phyloP scores from a whole-genome alignment of 2,329 filamentous ascomycete species.

The Verticillium isaacii region DNA sequence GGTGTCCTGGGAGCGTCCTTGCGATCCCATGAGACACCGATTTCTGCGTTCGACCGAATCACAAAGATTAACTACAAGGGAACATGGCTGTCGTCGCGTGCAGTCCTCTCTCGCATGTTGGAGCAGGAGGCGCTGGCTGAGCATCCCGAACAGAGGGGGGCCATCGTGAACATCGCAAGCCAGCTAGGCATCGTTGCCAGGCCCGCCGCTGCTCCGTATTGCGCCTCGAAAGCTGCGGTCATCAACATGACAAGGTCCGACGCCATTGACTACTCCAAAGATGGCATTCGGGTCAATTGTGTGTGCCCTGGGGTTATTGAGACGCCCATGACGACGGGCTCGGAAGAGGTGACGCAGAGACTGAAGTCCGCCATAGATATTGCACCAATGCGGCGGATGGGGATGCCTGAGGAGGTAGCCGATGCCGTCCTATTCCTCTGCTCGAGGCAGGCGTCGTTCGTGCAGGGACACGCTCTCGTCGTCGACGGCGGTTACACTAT shows the following conservation, averaged over 20 bases:
- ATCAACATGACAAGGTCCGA: constrained; percentile 53
- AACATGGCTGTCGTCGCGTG: constrained; percentile 40
- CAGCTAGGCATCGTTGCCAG: constrained; percentile 45
- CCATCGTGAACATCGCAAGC: constrained; percentile 48
- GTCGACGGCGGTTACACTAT: constrained; percentile 50
- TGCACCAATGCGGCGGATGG: constrained; percentile 47
- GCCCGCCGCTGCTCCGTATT: constrained; percentile 49
- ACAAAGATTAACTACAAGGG: constrained; percentile 52
- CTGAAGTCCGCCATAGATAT: constrained; percentile 37
- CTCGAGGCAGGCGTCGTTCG: constrained; percentile 42
- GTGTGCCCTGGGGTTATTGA: constrained; percentile 62
- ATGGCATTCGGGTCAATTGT: constrained; percentile 43
- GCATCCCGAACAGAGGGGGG: constrained; percentile 37
- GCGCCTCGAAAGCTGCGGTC: constrained; percentile 53
- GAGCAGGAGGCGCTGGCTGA: constrained; percentile 34
- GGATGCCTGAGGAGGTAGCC: constrained; percentile 42
- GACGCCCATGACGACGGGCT: constrained; percentile 39
- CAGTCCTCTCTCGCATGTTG: constrained; percentile 39
- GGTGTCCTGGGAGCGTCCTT: constrained; percentile 40
- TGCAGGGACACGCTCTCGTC: constrained; percentile 46
- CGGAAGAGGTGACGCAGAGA: constrained; percentile 29
- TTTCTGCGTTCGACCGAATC: constrained; percentile 45
- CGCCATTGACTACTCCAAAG: constrained; percentile 48
- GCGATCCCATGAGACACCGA: constrained; percentile 39
- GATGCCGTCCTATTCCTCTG: constrained; percentile 45